Evolutionary conservation across 192 early-diverging fungal genomes (phyloP).

Genomic region (Umbelopsis sp.): DNA sequence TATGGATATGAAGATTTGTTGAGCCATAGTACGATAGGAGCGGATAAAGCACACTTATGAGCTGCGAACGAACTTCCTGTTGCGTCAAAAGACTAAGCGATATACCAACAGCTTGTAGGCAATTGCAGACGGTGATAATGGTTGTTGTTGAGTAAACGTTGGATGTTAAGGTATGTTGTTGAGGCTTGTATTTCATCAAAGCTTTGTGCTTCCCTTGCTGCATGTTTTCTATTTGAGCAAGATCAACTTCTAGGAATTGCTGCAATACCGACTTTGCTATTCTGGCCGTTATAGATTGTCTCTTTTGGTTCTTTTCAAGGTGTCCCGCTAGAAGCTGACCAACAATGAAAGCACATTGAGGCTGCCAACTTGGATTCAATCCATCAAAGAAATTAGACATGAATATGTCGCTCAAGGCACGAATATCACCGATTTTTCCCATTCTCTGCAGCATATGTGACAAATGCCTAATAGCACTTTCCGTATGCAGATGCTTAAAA

Average conservation of each 20-base stretch:
- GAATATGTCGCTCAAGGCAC: conserved; percentile 38
- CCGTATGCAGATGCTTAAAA: conserved; percentile 37
- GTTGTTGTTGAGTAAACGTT: conserved; percentile 8
- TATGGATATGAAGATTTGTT: conserved; percentile 42
- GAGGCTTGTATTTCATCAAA: neutral
- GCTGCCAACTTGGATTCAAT: conserved; percentile 20
- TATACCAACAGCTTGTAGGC: conserved; percentile 27
- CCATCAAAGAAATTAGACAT: conserved; percentile 30
- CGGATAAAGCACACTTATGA: conserved; percentile 47
- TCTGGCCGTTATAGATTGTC: neutral
- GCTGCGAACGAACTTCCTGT: conserved; percentile 29
- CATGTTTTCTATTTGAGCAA: neutral
- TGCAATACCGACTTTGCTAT: conserved; percentile 24
- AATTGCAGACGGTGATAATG: conserved; percentile 29
- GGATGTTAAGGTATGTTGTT: neutral
- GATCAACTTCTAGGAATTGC: conserved; percentile 25
- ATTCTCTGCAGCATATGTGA: conserved; percentile 32
- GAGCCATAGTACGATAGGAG: conserved; percentile 50
- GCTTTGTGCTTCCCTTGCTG: neutral
- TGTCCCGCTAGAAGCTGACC: conserved; percentile 39
- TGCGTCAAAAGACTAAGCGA: conserved; percentile 14
- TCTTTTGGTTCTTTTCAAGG: neutral
- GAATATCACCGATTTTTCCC: conserved; percentile 32
- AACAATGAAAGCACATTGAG: conserved; percentile 39
- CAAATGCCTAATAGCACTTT: conserved; percentile 21